phyloP scores from a whole-genome alignment of 345 rosid genomes.

The Lepidium sativum region DNA sequence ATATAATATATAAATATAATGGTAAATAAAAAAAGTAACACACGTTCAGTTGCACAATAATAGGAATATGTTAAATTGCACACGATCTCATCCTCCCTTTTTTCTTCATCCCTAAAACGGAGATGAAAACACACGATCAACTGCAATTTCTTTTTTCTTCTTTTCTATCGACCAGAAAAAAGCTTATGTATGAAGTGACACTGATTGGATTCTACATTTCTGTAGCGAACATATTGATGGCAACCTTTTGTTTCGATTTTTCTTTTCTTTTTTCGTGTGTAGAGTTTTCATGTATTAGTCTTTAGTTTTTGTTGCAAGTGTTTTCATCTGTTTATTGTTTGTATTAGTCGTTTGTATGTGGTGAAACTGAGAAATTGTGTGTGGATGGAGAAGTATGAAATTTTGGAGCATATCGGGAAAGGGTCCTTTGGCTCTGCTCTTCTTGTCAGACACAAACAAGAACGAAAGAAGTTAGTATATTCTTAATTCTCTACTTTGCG shows the following conservation, averaged over 20 bases:
- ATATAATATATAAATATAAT: too few species aligned
- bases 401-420: slow-evolving; percentile 88
- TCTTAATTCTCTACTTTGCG: neutral
- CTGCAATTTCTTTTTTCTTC: too few species aligned
- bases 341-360: too few species aligned
- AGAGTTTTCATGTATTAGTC: neutral
- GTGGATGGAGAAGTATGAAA: slow-evolving; percentile 81
- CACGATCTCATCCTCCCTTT: too few species aligned
- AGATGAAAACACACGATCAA: too few species aligned
- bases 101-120: too few species aligned
- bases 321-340: neutral
- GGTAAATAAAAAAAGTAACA: too few species aligned
- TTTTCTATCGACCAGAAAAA: too few species aligned
- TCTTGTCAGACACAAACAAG: slow-evolving; percentile 95
- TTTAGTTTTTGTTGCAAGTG: neutral
- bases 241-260: neutral
- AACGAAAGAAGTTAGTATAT: slow-evolving; percentile 50
- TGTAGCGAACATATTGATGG: neutral
- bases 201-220: slow-evolving; percentile 11
- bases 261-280: neutral
- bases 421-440: slow-evolving; percentile 97
- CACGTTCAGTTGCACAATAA: too few species aligned
- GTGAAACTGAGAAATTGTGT: neutral
- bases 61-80: too few species aligned
- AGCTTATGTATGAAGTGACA: slow-evolving; percentile 18